Evolutionary conservation across 202 grass and related monocot species (phyloP), one percentile per base, ranked within the genome.

Genomic region (Elaeis oleifera): DNA sequence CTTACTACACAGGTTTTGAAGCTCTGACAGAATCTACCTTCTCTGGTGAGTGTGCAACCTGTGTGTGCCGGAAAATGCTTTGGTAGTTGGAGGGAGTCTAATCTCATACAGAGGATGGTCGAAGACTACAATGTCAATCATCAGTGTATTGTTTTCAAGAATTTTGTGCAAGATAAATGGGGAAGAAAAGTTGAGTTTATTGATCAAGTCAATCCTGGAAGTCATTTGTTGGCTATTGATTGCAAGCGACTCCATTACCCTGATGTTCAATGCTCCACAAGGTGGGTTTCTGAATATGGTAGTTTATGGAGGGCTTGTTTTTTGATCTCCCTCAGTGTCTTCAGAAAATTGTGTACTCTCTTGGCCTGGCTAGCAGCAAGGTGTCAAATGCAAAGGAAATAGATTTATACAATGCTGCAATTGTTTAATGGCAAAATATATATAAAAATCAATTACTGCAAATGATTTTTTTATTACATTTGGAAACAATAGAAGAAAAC

Each of bases 141-240:
- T 91, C 59, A 84, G 85, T 59, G 83, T 80, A 48, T 71, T 99
- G 2, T 99, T 82, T 57, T 79, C 94, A 29, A 82, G 94, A 36
- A 94, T 99, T 88, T 85, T 85, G 59, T 86, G 88, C 81, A 82
- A 84, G 69, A 89, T 94, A 4, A 87, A 86, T 62, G 94, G 94
- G 59, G 85, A 89, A 67, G 84, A 84, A 64, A 65, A 61, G 71
- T 77, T 89, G 49, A 99, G 85, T 61, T 77, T 72, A 80, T 74
- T 66, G 65, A 84, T 90, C 50, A 84, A 83, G 69, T 73, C 71
- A 1, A 78, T 75, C 21, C 60, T 99, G 66, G 94, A 99, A 72
- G 75, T 51, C 59, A 76, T 78, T 8, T 84, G 88, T 19, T 99
- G 94, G 88, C 63, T 84, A 5, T 82, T 89, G 60, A 71, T 99